Base-by-base conservation (phyloP, 164 flowering plant genomes). In the Taxillus chinensis region DNA sequence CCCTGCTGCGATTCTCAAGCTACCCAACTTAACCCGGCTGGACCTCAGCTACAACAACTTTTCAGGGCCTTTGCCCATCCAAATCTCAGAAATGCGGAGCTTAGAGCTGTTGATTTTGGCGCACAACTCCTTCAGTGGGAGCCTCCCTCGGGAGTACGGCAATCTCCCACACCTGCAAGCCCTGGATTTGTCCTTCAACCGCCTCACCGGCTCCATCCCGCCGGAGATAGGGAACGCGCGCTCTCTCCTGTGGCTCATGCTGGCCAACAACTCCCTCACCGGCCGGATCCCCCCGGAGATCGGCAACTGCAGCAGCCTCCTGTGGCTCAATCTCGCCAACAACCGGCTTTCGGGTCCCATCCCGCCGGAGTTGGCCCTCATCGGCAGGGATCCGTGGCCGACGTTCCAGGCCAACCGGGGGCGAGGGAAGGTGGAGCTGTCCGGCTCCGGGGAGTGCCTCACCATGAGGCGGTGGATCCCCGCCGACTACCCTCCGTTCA, bases 381-480 rank as follows among this genome's bases (percentile, higher is more conserved):
- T 89, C 15, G 98, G 95, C 0, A 61, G 40, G 1, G 72, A 87
- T 60, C 70, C 83, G 0, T 68, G 49, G 3, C 69, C 80, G 13
- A 84, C 96, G 5, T 89, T 92, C 39, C 60, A 71, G 57, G 39
- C 39, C 3, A 89, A 92, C 57, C 62, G 69, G 41, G 40, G 40
- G 13, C 41, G 41, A 13, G 41, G 9, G 14, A 71, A 61, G 3
- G 10, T 55, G 17, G 61, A 78, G 40, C 45, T 69, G 2, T 78
- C 83, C 7, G 95, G 89, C 16, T 80, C 96, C 0, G 91, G 95
- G 0, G 96, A 89, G 75, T 92, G 98, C 55, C 70, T 73, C 64
- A 71, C 81, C 0, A 85, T 89, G 95, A 81, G 55, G 74, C 75
- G 98, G 63, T 92, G 98, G 98, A 78, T 92, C 54, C 96, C 96